These are phyloP conservation scores for Xylaria sp. DNA, from an alignment of 2,329 filamentous ascomycete genomes.

Conservation along the genomic window DNA sequence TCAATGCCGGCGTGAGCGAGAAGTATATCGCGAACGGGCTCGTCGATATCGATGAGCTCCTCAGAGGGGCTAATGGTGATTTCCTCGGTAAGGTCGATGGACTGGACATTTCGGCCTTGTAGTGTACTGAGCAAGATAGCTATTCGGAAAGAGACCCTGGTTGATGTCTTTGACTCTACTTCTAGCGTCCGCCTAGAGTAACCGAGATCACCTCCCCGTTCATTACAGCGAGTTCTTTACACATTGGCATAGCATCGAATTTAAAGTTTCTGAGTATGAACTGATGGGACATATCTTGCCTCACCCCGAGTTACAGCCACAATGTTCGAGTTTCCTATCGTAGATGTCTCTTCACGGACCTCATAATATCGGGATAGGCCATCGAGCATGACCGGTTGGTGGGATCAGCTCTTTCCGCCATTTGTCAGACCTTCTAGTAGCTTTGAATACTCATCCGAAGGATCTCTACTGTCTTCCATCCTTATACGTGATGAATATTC, in stretches of 20 bases:
- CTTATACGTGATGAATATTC: neutral
- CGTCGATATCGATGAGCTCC: slow-evolving; percentile 80
- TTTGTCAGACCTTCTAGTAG: neutral
- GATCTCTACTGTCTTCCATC: neutral
- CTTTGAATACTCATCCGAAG: neutral
- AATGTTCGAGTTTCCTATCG: neutral
- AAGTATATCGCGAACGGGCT: slow-evolving; percentile 81
- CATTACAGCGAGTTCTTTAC: too few relatives aligned
- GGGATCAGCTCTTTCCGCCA: too few relatives aligned
- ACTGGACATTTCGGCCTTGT: slow-evolving; percentile 47
- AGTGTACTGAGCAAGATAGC: slow-evolving; percentile 2
- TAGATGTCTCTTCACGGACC: neutral
- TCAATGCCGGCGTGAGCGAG: slow-evolving; percentile 89
- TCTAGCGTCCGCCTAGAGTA: too few relatives aligned
- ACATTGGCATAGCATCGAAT: too few relatives aligned
- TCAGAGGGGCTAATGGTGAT: slow-evolving; percentile 67
- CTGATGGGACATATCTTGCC: too few relatives aligned
- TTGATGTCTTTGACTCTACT: too few relatives aligned
- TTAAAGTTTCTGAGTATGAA: too few relatives aligned
- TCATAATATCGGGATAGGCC: too few relatives aligned
- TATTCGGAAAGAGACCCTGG: too few relatives aligned
- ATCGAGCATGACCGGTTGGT: too few relatives aligned
- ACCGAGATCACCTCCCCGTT: too few relatives aligned
- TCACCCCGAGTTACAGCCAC: neutral
- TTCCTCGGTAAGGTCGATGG: slow-evolving; percentile 64